Base-by-base conservation (phyloP, 495 filamentous ascomycete genomes). In the Cladorrhinum samala region DNA sequence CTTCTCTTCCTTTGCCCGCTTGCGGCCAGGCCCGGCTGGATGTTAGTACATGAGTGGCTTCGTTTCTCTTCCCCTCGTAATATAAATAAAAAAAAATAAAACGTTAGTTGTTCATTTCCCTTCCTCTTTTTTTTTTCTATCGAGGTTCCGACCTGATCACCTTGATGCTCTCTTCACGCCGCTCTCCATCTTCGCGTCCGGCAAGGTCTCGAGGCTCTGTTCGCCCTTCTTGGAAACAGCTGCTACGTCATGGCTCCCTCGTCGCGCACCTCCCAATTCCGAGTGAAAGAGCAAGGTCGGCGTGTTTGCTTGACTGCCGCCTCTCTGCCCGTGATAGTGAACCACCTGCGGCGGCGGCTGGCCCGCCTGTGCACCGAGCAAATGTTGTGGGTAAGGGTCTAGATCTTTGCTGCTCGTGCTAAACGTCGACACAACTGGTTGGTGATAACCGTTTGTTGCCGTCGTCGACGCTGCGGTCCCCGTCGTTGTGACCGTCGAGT, bases 361-460 rank as follows among this genome's bases (percentile, higher is more conserved):
- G n/a, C 78, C 79, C 24, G 76, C 73, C 58, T 82, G 77, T 5
- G 69, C 72, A 13, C 78, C 80, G 5, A 83, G 64, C 3, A 83
- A 66, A 58, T 85, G 82, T 41, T 82, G 82, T 11, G 84, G 83
- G 59, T 87, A 88, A 3, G 82, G 85, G 53, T 87, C 77, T 3
- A 88, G 72, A 60, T 89, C 86, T 59, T 85, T 84, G 58, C 83
- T 86, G 23, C 83, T 87, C 11, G 86, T 89, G 9, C 85, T 87
- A 58, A 88, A 89, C 11, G 82, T 87, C 24, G 83, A 86, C 36
- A 88, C 78, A 30, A 86, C 68, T 0, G 85, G 84, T 55, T 84
- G 82, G 49, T 80, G 81, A 56, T 84, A 81, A 14, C 77, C 77
- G 55, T 80, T 80, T n/a, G 58, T 37, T 13, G 40, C 19, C 38